Evolutionary conservation across 31 red algal species (phyloP).

Genomic region (Odonthalia washingtoniensis): DNA sequence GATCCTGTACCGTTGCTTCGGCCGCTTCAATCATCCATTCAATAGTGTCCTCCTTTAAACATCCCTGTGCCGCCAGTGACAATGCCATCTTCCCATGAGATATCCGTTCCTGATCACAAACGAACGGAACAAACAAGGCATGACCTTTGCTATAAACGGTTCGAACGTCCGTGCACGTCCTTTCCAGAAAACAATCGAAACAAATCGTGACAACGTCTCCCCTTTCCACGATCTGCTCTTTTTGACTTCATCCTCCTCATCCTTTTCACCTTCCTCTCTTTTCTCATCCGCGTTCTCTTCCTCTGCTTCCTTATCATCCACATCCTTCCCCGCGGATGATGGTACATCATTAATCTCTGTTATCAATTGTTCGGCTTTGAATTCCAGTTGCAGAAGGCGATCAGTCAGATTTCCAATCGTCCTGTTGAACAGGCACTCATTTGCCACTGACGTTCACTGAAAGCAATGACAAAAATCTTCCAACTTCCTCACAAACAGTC

Average conservation of each 20-base stretch:
- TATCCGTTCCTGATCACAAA: slow-evolving; percentile 80
- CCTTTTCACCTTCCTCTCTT: slow-evolving; percentile 47
- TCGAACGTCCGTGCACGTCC: slow-evolving; percentile 69
- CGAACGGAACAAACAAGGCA: slow-evolving; percentile 72
- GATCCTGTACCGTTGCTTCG: slow-evolving; percentile 49
- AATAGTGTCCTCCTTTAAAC: slow-evolving; percentile 24
- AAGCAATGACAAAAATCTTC: slow-evolving; percentile 51
- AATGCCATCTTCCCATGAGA: slow-evolving; percentile 81
- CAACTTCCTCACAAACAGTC: slow-evolving; percentile 88
- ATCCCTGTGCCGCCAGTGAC: slow-evolving; percentile 77
- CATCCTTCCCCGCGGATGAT: slow-evolving; percentile 16
- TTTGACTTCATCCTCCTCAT: slow-evolving; percentile 45
- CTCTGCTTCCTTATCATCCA: slow-evolving; percentile 13
- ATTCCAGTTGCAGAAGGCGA: too few species aligned
- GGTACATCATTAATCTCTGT: too few species aligned
- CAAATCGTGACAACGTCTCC: slow-evolving; percentile 82
- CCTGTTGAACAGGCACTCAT: too few species aligned
- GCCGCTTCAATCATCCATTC: slow-evolving; percentile 49
- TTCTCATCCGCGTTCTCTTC: slow-evolving; percentile 29
- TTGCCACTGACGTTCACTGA: slow-evolving; percentile 14
- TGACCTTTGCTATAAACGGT: slow-evolving; percentile 46
- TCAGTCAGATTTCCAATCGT: too few species aligned
- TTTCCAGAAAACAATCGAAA: slow-evolving; percentile 82
- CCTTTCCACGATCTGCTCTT: slow-evolving; percentile 84
- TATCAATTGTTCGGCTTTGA: too few species aligned